Evolutionary conservation across 2,329 filamentous ascomycete species (phyloP), one percentile per base, ranked within the genome.

Genomic region (Arthrobotrys musiformis): DNA sequence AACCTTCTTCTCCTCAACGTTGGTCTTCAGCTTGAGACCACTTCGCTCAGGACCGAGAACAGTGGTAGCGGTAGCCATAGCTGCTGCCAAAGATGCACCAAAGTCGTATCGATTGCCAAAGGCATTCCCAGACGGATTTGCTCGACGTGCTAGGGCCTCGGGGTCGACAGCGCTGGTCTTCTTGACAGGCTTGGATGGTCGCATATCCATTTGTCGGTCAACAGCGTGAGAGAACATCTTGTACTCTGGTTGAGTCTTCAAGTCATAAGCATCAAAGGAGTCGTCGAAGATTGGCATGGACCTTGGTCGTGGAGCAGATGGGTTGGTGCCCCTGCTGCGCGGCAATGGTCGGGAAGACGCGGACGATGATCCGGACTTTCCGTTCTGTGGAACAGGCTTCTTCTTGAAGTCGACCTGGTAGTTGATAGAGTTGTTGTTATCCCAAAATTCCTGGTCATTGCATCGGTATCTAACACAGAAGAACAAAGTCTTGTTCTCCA

Each of bases 41-140:
- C 90, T 87, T 83, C 85, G 84, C 87, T 88, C 81, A 86, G 85
- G 83, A 90, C 88, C 85, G 79, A 88, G 84, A 13, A 86, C 86
- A 79, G 89, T 89, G 82, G 92, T 92, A 54, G 91, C 90, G 28
- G 89, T 90, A 81, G 91, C 90, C 82, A 94, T 91, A 11, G 93
- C 93, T 62, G 93, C 93, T 64, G 88, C 90, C 30, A 98, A 87
- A 0, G 95, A 98, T n/a, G 93, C 93, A 78, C 92, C 91, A 83
- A 99, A 98, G 85, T 98, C 94, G 83, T 99, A 99, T 66, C 95
- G 91, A 83, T 94, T 94, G 54, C 93, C 92, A 83, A 98, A 97
- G 17, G 91, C 92, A 81, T 92, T 90, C 26, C 90, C 89, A 79
- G 88, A 89, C 79, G 80, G 80, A 80, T 81, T 81, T 79, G 80